Evolutionary conservation across 768 basidiomycete species (phyloP).

Genomic region (Coprinopsis marcescibilis): DNA sequence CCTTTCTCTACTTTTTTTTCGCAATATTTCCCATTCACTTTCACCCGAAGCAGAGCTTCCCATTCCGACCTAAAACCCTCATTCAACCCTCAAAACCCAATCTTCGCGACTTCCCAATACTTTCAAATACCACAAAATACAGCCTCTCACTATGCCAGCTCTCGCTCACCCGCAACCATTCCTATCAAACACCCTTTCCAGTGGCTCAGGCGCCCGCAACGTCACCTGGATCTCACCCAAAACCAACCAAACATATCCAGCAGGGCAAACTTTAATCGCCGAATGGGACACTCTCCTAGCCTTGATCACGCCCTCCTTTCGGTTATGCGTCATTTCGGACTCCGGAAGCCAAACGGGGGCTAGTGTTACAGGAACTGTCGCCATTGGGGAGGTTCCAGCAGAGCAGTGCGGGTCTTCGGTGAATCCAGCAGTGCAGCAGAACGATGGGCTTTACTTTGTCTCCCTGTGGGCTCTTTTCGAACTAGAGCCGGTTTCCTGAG

Average conservation of each 20-base stretch:
- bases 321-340: conserved; percentile 17
- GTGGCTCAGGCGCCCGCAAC: background rate
- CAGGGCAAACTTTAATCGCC: conserved; percentile 16
- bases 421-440: conserved; percentile 18
- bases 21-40: background rate
- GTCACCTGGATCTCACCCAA: conserved; percentile 12
- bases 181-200: no score
- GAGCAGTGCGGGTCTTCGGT: conserved; percentile 18
- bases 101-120: background rate
- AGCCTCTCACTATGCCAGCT: background rate
- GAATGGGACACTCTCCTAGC: conserved; percentile 14
- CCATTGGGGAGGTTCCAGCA: background rate
- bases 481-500: background rate
- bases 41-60: conserved; percentile 2
- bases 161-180: background rate
- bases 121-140: background rate
- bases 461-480: conserved; percentile 15
- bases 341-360: no score
- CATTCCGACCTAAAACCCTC: background rate
- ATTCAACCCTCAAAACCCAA: background rate
- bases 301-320: conserved; percentile 14
- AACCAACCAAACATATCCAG: conserved; percentile 10
- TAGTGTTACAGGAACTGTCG: conserved; percentile 3
- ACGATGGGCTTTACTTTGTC: conserved; percentile 15
- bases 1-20: background rate